Evolutionary conservation across 805 yeast genomes (phyloP), one percentile per base, ranked within the genome.

Genomic region (Lipomyces orientalis): DNA sequence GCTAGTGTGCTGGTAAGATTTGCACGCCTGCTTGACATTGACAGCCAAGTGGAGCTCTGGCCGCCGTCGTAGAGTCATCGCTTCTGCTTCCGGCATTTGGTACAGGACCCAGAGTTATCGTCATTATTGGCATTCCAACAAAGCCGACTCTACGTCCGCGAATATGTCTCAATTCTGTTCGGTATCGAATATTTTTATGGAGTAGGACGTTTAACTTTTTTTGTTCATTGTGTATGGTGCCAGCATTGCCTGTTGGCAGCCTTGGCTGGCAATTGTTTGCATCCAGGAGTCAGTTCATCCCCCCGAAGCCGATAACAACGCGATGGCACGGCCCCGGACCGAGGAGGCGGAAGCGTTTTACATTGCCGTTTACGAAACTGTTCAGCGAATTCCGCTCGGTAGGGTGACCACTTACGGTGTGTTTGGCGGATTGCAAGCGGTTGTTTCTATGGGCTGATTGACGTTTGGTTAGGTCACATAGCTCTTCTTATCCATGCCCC

Each of bases 391-490:
- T 4, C 96, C 96, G 0, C 68, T 71, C 5, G 94, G 93, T 0
- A 77, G 78, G 55, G 93, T 87, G 6, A 86, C 92, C 0, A 82
- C 88, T n/a, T 90, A 90, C 72, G 93, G 87, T 81, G 75, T 14
- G 82, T 74, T 49, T 3, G 14, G 22, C 54, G 8, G 49, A 8
- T 22, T 39, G 29, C n/a, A 16, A 12, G 33, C 19, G 22, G 29
- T 52, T 10, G 37, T 16, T 5, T 31, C 37, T 10, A 25, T 16
- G n/a, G 31, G 25, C 54, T 55, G 58, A 34, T 62, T 61, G 29
- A n/a, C 16, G 25, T n/a, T 25, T 37, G 39, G 10, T 16, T 14
- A 80, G 83, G 91, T 1, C 93, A 89, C 75, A 85, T 90, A 8
- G 95, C 95, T 0, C 83, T 83, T 67, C 77, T 89, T 9, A 80